Percentiles rank a stretch among this genome's conserved stretches.
These are phyloP conservation scores for Kluyveromyces siamensis DNA, from an alignment of 805 yeast genomes.

Conservation along the genomic window DNA sequence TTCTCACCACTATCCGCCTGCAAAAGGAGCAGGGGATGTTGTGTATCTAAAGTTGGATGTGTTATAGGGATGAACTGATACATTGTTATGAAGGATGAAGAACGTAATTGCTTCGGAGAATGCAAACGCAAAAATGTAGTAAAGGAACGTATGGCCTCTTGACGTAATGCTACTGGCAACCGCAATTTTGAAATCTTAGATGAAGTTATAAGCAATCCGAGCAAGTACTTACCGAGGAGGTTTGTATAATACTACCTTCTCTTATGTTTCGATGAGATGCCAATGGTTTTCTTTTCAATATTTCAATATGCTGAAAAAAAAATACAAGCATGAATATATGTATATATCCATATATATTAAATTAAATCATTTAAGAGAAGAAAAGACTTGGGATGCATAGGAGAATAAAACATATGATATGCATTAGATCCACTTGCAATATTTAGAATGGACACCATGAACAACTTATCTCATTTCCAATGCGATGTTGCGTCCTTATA, in stretches of 20 bases:
- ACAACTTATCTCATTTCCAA: slow-evolving; percentile 33
- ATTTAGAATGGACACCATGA: no score
- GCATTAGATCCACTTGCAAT: no score
- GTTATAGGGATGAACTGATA: slow-evolving; percentile 43
- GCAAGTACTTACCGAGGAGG: not conserved
- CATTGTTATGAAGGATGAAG: slow-evolving; percentile 23
- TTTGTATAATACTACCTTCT: not conserved
- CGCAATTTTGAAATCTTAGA: not conserved
- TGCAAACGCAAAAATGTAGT: not conserved
- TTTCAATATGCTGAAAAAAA: not conserved
- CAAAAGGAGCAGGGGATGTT: slow-evolving; percentile 47
- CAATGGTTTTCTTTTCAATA: not conserved
- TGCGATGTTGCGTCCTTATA: slow-evolving; percentile 89
- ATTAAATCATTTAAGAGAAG: not conserved
- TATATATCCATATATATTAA: no score
- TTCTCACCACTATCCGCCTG: slow-evolving; percentile 30
- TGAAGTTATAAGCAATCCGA: not conserved
- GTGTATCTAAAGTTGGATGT: slow-evolving; percentile 55
- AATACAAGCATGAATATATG: no score
- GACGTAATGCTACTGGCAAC: not conserved
- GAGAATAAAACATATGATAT: no score
- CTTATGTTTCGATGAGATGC: not conserved
- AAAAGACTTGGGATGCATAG: no score
- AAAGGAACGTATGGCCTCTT: not conserved
- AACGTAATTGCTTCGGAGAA: not conserved